Conservation (phyloP, 2,329 filamentous ascomycete species). For the Allantophomopsis lycopodina region DNA sequence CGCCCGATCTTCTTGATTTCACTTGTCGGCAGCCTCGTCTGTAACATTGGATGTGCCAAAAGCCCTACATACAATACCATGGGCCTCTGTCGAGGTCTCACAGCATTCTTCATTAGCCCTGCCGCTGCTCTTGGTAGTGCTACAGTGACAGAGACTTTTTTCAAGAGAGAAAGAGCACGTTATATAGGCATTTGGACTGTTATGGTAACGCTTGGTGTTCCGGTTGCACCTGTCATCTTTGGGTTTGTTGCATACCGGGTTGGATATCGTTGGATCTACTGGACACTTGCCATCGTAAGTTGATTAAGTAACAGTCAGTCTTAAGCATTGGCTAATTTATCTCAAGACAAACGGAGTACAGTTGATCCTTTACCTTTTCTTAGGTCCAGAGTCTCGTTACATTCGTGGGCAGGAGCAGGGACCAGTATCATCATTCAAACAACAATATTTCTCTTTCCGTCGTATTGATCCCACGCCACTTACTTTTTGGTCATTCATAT, state of each 20-base stretch:
- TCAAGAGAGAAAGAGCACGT: slow-evolving; percentile 33
- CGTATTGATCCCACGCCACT: slow-evolving; percentile 39
- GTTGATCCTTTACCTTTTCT: slow-evolving; percentile 38
- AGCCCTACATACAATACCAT: slow-evolving; percentile 29
- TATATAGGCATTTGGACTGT: slow-evolving; percentile 41
- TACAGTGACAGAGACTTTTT: slow-evolving; percentile 40
- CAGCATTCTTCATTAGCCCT: slow-evolving; percentile 38
- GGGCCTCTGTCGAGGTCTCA: slow-evolving; percentile 30
- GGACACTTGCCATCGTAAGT: slow-evolving; percentile 35
- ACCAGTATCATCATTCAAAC: slow-evolving; percentile 11
- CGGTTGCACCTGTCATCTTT: slow-evolving; percentile 14
- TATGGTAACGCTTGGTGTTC: slow-evolving; percentile 11
- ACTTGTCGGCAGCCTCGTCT: slow-evolving; percentile 25
- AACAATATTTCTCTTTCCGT: slow-evolving; percentile 23
- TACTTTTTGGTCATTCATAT: slow-evolving; percentile 32
- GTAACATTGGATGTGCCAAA: slow-evolving; percentile 37
- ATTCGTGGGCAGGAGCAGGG: slow-evolving; percentile 16
- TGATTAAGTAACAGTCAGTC: neutral
- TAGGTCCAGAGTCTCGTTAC: slow-evolving; percentile 42
- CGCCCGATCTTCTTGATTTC: slow-evolving; percentile 36
- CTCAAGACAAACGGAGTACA: slow-evolving; percentile 37
- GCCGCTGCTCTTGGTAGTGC: slow-evolving; percentile 37
- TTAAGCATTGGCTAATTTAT: too few species aligned
- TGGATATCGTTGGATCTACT: slow-evolving; percentile 39
- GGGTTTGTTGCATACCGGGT: slow-evolving; percentile 28